Base-by-base conservation (phyloP, 768 basidiomycete species). In the Lentinula sp. region DNA sequence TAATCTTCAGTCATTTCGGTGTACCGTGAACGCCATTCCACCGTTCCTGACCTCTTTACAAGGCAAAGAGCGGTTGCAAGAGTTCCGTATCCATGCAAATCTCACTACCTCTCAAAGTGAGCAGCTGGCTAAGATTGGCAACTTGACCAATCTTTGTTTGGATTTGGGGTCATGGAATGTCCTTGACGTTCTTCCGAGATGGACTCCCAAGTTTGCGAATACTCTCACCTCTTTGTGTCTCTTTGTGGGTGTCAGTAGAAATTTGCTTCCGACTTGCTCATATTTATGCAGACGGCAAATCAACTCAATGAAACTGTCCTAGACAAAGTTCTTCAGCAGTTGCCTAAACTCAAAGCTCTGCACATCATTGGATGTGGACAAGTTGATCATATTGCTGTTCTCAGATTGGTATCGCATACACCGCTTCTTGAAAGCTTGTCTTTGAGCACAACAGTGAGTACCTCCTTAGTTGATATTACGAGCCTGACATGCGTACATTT, bases 151-250 rank as follows among this genome's bases (percentile, higher is more conserved):
- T 23, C 65, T 92, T 15, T 72, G 78, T 5, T 71, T 91, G 31
- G 84, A 89, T 54, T 76, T 71, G 55, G 81, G 84, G n/a, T 83
- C 83, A 3, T 86, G 85, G 84, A 81, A 80, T 64, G 70, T 87
- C 21, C 73, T 87, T 57, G 80, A 87, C 66, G 64, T 75, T 6
- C 67, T 92, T 18, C 86, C 89, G 9, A 69, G 64, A 21, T 91
- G 90, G 89, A 70, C 76, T 2, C 66, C 66, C 6, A 66, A 67
- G 31, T 67, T 86, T 52, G 71, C 71, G 48, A 68, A 64, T 28
- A 82, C 80, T 1, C 71, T 89, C 65, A 78, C 75, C 2, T 78
- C 73, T 34, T 72, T 92, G 64, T 84, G 84, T 0, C 70, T 92
- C 48, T 83, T 75, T 65, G 89, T 90, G 66, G 60, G 87, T 75